Conservation (phyloP, 192 early-diverging fungal genomes). For the Coemansia sp. region DNA sequence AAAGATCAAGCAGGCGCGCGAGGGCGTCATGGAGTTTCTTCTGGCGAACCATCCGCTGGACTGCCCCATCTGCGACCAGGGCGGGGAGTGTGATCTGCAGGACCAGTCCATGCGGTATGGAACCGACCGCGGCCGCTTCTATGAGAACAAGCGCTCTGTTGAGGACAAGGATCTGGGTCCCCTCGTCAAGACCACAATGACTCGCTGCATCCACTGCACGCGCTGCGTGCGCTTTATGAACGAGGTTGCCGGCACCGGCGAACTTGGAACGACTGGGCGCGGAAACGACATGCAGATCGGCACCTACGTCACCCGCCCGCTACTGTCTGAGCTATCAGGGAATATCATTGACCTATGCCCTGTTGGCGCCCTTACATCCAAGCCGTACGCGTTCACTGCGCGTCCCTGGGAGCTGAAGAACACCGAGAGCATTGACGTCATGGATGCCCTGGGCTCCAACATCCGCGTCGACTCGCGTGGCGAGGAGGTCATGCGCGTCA, state of each 20-base stretch:
- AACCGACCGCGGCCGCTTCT: conserved; percentile 86
- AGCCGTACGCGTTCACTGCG: conserved; percentile 92
- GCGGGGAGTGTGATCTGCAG: conserved; percentile 98
- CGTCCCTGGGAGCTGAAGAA: conserved; percentile 97
- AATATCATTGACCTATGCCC: conserved; percentile 98
- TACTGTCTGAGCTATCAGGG: conserved; percentile 93
- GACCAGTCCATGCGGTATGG: conserved; percentile 98
- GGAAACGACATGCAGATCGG: conserved; percentile 99
- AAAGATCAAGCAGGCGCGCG: conserved; percentile 94
- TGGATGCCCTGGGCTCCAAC: conserved; percentile 93
- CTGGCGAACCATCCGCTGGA: conserved; percentile 98
- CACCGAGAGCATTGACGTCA: conserved; percentile 93
- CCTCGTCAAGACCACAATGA: conserved; percentile 95
- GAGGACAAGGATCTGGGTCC: conserved; percentile 98
- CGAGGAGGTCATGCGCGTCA: conserved; percentile 92
- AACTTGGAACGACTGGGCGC: conserved; percentile 92
- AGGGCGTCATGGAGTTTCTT: conserved; percentile 91
- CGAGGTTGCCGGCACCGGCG: conserved; percentile 93
- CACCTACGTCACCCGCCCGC: conserved; percentile 88
- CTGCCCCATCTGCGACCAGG: conserved; percentile 98
- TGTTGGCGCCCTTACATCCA: conserved; percentile 95
- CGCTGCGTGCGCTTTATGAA: conserved; percentile 98
- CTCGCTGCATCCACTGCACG: conserved; percentile 98
- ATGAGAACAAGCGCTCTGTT: conserved; percentile 92
- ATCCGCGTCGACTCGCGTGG: conserved; percentile 96